These are phyloP conservation scores for Sungouiozyma ichnusensis DNA, from an alignment of 805 yeast genomes.

Conservation along the genomic window DNA sequence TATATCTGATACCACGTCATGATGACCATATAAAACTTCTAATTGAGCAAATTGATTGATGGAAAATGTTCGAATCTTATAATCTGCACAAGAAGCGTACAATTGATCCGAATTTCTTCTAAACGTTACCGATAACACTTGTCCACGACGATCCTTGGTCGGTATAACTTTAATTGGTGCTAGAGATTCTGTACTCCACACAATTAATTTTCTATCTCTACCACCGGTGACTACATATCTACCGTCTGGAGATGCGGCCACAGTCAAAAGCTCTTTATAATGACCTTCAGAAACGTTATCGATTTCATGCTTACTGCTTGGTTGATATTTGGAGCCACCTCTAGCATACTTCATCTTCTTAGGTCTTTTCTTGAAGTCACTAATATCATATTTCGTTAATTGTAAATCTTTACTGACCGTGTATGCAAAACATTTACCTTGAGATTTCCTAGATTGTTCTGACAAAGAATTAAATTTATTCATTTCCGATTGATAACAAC, in stretches of 20 bases:
- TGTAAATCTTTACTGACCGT: conserved; percentile 76
- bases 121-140: conserved; percentile 63
- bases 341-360: conserved; percentile 49
- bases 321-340: conserved; percentile 45
- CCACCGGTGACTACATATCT: conserved; percentile 88
- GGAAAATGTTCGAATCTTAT: conserved; percentile 79
- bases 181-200: conserved; percentile 78
- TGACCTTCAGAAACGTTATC: conserved; percentile 63
- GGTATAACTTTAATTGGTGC: conserved; percentile 69
- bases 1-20: conserved; percentile 76
- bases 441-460: conserved; percentile 35
- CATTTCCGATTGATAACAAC: conserved; percentile 30
- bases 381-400: conserved; percentile 70
- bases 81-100: conserved; percentile 87
- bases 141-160: conserved; percentile 60
- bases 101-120: conserved; percentile 74
- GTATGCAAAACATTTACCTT: conserved; percentile 49
- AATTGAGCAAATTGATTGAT: conserved; percentile 79
- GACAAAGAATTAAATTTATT: conserved; percentile 20
- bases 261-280: conserved; percentile 60
- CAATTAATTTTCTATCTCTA: conserved; percentile 62
- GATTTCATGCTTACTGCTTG: conserved; percentile 26
- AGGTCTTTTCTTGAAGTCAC: conserved; percentile 47
- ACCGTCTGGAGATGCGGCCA: conserved; percentile 83
- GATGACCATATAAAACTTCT: conserved; percentile 91